These are phyloP conservation scores for Pleurostoma richardsiae DNA, from an alignment of 2,329 filamentous ascomycete genomes.

Conservation along the genomic window DNA sequence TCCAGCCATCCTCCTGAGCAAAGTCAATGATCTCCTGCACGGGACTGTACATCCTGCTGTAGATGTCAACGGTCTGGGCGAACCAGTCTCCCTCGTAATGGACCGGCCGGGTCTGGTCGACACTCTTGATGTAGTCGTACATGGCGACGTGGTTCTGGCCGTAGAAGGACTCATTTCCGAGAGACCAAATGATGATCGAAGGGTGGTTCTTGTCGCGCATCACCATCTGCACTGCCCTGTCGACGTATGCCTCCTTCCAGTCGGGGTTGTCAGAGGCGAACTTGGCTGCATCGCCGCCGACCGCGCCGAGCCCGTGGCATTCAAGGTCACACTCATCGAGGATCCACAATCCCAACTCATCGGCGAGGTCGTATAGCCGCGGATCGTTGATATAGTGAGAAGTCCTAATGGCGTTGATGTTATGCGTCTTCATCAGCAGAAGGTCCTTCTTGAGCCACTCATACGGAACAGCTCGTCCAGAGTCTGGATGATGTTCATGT, in stretches of 20 bases:
- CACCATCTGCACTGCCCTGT: slow-evolving; percentile 59
- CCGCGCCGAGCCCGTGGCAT: slow-evolving; percentile 38
- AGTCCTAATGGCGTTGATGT: slow-evolving; percentile 56
- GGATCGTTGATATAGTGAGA: slow-evolving; percentile 53
- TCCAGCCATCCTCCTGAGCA: slow-evolving; percentile 25
- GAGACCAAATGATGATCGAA: slow-evolving; percentile 61
- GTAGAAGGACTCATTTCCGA: slow-evolving; percentile 65
- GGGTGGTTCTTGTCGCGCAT: slow-evolving; percentile 60
- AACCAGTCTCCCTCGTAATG: slow-evolving; percentile 59
- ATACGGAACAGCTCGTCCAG: slow-evolving; percentile 47
- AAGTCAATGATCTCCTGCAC: slow-evolving; percentile 32
- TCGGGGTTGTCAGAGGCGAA: slow-evolving; percentile 52
- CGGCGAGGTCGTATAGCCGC: slow-evolving; percentile 43
- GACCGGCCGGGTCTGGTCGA: slow-evolving; percentile 49
- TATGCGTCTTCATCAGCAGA: slow-evolving; percentile 53
- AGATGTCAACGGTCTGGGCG: slow-evolving; percentile 53
- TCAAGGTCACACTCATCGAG: slow-evolving; percentile 37
- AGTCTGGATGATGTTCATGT: slow-evolving; percentile 53
- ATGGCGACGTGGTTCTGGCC: slow-evolving; percentile 59
- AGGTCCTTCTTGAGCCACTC: slow-evolving; percentile 49
- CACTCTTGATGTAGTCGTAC: slow-evolving; percentile 53
- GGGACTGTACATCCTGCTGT: slow-evolving; percentile 56
- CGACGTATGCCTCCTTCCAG: slow-evolving; percentile 58
- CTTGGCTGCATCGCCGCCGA: slow-evolving; percentile 29
- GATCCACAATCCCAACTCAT: slow-evolving; percentile 50